Evolutionary conservation across 768 basidiomycete genomes (phyloP), one percentile per base, ranked within the genome.

Genomic region (Xerocomellus amylosporus): DNA sequence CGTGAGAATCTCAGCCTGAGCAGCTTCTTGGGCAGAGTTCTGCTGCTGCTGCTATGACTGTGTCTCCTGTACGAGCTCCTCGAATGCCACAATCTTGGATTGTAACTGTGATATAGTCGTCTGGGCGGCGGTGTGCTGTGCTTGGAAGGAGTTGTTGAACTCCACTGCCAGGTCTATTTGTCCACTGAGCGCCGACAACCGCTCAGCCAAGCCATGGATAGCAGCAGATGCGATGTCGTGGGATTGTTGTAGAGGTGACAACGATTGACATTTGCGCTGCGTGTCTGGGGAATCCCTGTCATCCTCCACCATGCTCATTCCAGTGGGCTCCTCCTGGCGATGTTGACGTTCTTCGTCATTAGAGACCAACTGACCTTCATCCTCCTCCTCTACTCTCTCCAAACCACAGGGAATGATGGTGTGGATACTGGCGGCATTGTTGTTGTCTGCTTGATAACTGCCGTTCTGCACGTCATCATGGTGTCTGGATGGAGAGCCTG

Each of bases 121-220:
- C 65, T 91, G 88, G 2, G 93, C 90, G 4, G 81, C 79, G 2
- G 79, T 67, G 58, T 97, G 93, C 66, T 95, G 90, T 0, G 78
- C 78, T 64, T 93, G 90, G 9, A 97, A 75, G 0, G 81, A 77
- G 5, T 79, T 77, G 8, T 90, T 90, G 58, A 93, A 74, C 45
- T 85, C 80, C 36, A 93, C 75, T 0, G 93, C 88, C 2, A 83
- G 79, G 50, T 86, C 84, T 28, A 98, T 84, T 64, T 93, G 90
- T 24, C 75, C 76, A 0, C 89, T 77, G 7, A 92, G 78, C 0
- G 71, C 70, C 17, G 78, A 75, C 28, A 98, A 75, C 20, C 88
- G 83, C 10, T 76, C 72, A 4, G 84, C 77, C 39, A 94, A 77
- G 4, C 84, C 83, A 42, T 82, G 77, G 5, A 84, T 69, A 14